Evolutionary conservation across 441 rosid species (phyloP), one percentile per base, ranked within the genome.

Genomic region (Isatis lusitanica): DNA sequence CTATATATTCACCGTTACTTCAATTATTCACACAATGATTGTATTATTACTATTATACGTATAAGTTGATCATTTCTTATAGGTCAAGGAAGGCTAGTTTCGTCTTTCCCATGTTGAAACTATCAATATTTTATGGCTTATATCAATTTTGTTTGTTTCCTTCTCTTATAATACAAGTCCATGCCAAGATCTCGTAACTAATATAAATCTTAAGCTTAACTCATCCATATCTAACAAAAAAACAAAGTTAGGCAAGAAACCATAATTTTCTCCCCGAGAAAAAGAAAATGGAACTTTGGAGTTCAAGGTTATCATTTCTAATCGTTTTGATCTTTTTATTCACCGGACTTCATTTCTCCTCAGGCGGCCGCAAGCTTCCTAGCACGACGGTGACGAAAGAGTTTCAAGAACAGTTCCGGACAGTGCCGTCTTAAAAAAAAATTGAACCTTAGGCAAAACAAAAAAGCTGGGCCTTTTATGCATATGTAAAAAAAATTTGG

Each of bases 41-140:
- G 38, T 35, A 28, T 7, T 21, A 21, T 21, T 21, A 21, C 24
- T 21, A 21, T 21, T 6, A 53, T 53, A 52, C 63, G 17, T 52
- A 28, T 16, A 17, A 26, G 9, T 7, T 36, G 11, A 28, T 18
- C 24, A 58, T 39, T 8, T 68, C 40, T 60, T 15, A 53, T 43
- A 68, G 59, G 67, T 48, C 78, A 75, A 48, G 39, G 28, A 47
- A 68, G 70, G 79, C 17, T 75, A 35, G 10, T 9, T 26, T 75
- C 24, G 70, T 75, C 74, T 46, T 62, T 75, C 13, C 24, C 3
- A 11, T 0, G 5, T 66, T 66, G 9, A 31, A 40, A n/a, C 24
- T 2, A 75, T 7, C 11, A 46, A 7, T 46, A 46, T 46, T 46
- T 46, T 15, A 44, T 47, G 33, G 57, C 40, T 47, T 66, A 57